Base-by-base conservation (phyloP, 2,329 filamentous ascomycete genomes). In the Sporothrix curviconia region DNA sequence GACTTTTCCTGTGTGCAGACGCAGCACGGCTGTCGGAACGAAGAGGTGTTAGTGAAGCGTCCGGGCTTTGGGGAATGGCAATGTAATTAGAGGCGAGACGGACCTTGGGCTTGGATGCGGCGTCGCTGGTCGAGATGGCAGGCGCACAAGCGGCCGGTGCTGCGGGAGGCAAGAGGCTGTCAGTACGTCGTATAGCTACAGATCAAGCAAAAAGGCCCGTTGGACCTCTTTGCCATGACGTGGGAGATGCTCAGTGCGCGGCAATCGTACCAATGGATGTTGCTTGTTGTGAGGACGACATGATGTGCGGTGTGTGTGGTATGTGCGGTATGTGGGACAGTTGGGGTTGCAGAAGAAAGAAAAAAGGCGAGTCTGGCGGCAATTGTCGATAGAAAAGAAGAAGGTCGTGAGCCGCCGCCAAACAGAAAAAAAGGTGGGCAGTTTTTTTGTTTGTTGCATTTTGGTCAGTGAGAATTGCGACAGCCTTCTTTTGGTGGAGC, bases 1-100 rank as follows among this genome's bases (percentile, higher is more conserved):
- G 89, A 80, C 74, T 99, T 99, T 73, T 99, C 91, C 44, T 94
- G 84, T 70, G 92, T 96, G 83, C 94, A 99, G 30, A 97, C 94
- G 71, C 94, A 97, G 82, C 94, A 97, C 43, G 92, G 92, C 90
- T 96, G 67, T 59, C 2, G 15, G 8, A n/a, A n/a, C n/a, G n/a
- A n/a, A n/a, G n/a, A n/a, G n/a, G n/a, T n/a, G n/a, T n/a, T n/a
- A n/a, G n/a, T n/a, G n/a, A n/a, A n/a, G n/a, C n/a, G n/a, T n/a
- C n/a, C n/a, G n/a, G n/a, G n/a, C n/a, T n/a, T n/a, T n/a, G n/a
- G 3, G 15, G 6, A 25, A 40, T 5, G 24, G 14, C 28, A 47
- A 34, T 34, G 32, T 28, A 24, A 11, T 14, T 34, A 2, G 37
- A 19, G 7, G 14, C 17, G n/a, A 7, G 11, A 59, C 55, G n/a